Conservation (phyloP, 2,329 filamentous ascomycete species). For the Neurospora crassa region DNA sequence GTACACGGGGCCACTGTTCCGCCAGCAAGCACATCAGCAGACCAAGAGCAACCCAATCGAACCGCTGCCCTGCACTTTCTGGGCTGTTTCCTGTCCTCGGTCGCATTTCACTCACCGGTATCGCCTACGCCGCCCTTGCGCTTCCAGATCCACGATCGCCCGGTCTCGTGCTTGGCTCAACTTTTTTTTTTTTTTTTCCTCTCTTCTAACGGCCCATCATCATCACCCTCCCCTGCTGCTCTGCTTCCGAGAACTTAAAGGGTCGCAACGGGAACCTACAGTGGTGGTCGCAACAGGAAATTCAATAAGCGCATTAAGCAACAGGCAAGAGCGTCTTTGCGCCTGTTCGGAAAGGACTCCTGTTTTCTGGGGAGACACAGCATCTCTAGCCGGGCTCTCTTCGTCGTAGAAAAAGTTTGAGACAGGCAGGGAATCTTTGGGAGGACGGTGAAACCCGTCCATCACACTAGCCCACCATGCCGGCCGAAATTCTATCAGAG, state of each 20-base stretch:
- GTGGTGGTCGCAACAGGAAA: not conserved
- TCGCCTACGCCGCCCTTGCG: not conserved
- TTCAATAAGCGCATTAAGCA: not conserved
- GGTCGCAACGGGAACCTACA: not conserved
- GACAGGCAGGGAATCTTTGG: not conserved
- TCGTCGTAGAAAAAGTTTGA: not conserved
- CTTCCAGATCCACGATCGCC: not conserved
- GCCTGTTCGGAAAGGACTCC: not conserved
- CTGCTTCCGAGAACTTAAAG: not conserved
- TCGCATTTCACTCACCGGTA: not conserved
- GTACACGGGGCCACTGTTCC: not conserved
- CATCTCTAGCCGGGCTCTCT: not conserved
- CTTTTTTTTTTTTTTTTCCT: not conserved
- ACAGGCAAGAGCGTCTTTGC: not conserved
- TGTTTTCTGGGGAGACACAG: not conserved
- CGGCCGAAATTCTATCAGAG: conserved; percentile 25
- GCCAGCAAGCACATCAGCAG: not conserved
- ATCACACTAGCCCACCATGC: conserved; percentile 17
- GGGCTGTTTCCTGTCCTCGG: not conserved
- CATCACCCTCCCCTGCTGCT: not conserved
- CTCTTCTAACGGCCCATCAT: not conserved
- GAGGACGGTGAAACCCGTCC: not conserved
- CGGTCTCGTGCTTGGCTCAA: not conserved
- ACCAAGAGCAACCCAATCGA: not conserved
- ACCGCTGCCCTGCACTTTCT: not conserved